These are phyloP conservation scores for Leucocoprinus sp. DNA, from an alignment of 768 basidiomycete species.

Conservation along the genomic window DNA sequence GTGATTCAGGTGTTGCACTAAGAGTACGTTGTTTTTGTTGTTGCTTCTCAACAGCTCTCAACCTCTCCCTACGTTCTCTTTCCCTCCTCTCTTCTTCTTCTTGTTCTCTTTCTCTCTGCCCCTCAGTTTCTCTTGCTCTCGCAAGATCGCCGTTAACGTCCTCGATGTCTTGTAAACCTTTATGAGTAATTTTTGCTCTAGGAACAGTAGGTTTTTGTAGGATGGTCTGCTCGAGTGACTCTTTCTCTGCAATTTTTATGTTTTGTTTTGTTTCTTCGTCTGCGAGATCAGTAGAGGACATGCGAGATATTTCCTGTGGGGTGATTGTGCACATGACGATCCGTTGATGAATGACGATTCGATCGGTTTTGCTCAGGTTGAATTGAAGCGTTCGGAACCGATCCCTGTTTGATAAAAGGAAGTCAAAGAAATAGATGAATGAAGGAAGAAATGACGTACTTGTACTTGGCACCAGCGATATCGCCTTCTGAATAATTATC, in stretches of 20 bases:
- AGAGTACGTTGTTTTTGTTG: conserved; percentile 39
- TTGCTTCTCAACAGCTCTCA: conserved; percentile 34
- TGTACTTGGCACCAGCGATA: conserved; percentile 73
- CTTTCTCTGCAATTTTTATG: conserved; percentile 75
- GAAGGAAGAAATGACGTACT: conserved; percentile 36
- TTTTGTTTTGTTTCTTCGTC: conserved; percentile 80
- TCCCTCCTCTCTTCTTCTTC: conserved; percentile 67
- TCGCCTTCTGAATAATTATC: conserved; percentile 73
- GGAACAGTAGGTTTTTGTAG: conserved; percentile 63
- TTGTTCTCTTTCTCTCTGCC: conserved; percentile 50
- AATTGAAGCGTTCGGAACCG: conserved; percentile 87
- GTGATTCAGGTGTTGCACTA: conserved; percentile 70
- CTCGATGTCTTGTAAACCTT: conserved; percentile 88
- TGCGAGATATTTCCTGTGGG: conserved; percentile 66
- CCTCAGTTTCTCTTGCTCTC: conserved; percentile 41
- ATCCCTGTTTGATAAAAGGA: conserved; percentile 43
- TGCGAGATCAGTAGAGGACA: conserved; percentile 86
- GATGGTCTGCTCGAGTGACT: conserved; percentile 80
- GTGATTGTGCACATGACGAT: conserved; percentile 62
- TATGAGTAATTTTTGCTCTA: conserved; percentile 81
- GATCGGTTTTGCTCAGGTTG: conserved; percentile 79
- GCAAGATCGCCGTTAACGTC: conserved; percentile 47
- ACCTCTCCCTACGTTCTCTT: conserved; percentile 56
- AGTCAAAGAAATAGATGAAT: not conserved
- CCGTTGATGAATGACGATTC: conserved; percentile 68